These are phyloP conservation scores for Penicillium sp. DNA, from an alignment of 2,329 filamentous ascomycete genomes.

Conservation along the genomic window DNA sequence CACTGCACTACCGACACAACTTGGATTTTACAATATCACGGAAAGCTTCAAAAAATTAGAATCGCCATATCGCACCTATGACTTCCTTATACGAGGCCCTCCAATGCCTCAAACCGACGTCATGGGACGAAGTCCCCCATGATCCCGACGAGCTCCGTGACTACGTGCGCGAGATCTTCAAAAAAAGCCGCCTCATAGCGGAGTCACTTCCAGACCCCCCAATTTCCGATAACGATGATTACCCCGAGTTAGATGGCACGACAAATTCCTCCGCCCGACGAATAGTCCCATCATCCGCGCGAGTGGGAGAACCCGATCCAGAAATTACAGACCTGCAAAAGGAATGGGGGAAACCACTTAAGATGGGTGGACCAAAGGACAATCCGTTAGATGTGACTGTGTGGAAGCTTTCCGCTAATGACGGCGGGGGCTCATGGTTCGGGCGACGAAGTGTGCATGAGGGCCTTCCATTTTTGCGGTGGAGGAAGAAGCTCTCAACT, in stretches of 20 bases:
- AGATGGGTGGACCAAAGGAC: constrained; percentile 59
- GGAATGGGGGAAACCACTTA: constrained; percentile 78
- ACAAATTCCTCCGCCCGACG: constrained; percentile 44
- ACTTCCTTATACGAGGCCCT: constrained; percentile 59
- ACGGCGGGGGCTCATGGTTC: constrained; percentile 87
- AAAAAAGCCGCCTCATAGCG: constrained; percentile 65
- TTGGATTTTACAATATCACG: not conserved
- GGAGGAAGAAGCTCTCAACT: constrained; percentile 70
- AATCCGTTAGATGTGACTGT: constrained; percentile 75
- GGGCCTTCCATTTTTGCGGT: constrained; percentile 71
- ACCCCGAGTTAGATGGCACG: constrained; percentile 27
- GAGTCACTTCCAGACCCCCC: constrained; percentile 69
- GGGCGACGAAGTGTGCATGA: constrained; percentile 79
- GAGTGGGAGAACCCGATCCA: constrained; percentile 49
- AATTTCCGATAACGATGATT: constrained; percentile 35
- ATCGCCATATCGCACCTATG: constrained; percentile 43
- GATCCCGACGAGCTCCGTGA: constrained; percentile 49
- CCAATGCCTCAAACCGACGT: constrained; percentile 54
- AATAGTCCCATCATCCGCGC: constrained; percentile 52
- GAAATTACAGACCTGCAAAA: constrained; percentile 65
- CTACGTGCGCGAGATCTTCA: constrained; percentile 61
- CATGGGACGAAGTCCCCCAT: constrained; percentile 51
- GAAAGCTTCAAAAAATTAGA: not conserved
- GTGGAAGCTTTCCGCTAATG: constrained; percentile 74
- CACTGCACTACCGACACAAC: not conserved